Evolutionary conservation across 768 basidiomycete species (phyloP).

Genomic region (Tricholoma matsutake): DNA sequence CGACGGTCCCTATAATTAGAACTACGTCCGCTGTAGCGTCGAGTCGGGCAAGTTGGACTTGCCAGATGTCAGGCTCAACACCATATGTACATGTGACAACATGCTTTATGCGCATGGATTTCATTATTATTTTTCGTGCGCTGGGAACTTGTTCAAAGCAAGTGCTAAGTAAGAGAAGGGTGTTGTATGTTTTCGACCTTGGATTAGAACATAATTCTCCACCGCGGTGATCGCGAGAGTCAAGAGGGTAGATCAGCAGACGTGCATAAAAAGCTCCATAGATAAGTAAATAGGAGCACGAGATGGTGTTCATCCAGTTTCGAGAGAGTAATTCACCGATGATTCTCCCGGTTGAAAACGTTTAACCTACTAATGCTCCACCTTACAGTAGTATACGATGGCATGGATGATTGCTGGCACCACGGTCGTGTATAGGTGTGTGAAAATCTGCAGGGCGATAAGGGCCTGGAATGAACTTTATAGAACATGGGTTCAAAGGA

Average conservation of each 20-base stretch:
- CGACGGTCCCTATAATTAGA: not conserved
- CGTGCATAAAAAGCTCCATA: not conserved
- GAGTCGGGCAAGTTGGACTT: not conserved
- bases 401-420: not conserved
- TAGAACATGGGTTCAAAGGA: too few species aligned
- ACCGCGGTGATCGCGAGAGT: not conserved
- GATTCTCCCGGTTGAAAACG: not conserved
- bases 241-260: not conserved
- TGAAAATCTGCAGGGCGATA: not conserved
- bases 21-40: not conserved
- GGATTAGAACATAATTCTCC: not conserved
- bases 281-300: not conserved
- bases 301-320: too few species aligned
- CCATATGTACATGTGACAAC: not conserved
- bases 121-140: not conserved
- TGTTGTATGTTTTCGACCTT: not conserved
- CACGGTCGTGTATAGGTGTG: not conserved
- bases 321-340: too few species aligned
- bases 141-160: not conserved
- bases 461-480: not conserved
- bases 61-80: not conserved
- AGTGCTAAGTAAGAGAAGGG: not conserved
- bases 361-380: not conserved
- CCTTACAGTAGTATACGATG: not conserved
- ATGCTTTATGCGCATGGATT: not conserved